These are phyloP conservation scores for Citeromyces hawaiiensis DNA, from an alignment of 1,139 yeast species.

Conservation along the genomic window DNA sequence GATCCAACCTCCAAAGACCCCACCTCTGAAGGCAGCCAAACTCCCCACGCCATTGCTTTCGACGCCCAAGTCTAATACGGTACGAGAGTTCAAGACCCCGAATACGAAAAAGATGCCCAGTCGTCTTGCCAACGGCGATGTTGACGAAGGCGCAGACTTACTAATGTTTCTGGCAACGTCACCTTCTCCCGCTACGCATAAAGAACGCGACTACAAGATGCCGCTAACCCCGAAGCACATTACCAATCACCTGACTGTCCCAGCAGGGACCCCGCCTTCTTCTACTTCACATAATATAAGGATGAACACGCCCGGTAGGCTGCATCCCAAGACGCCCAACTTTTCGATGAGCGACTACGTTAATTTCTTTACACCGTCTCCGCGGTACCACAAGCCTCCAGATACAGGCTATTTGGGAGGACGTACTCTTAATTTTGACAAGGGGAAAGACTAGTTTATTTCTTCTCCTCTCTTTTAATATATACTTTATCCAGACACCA, in stretches of 20 bases:
- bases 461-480: too few species aligned
- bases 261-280: constrained; percentile 1
- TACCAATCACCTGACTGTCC: constrained; percentile 7
- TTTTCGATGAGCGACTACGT: constrained; percentile 78
- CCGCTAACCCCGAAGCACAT: constrained; percentile 18
- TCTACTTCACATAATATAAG: constrained; percentile 4
- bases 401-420: constrained; percentile 7
- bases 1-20: constrained; percentile 1
- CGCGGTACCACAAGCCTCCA: constrained; percentile 21
- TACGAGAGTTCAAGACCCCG: constrained; percentile 14
- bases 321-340: constrained; percentile 42
- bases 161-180: constrained; percentile 76
- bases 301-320: constrained; percentile 14
- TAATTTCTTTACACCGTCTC: constrained; percentile 66
- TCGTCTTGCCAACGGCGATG: constrained; percentile 15
- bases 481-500: background rate
- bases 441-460: background rate
- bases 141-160: constrained; percentile 75
- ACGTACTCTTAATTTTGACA: constrained; percentile 2
- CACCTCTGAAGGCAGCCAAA: constrained; percentile 2
- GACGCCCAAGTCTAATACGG: constrained; percentile 14
- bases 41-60: constrained; percentile 12
- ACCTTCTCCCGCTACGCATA: constrained; percentile 50
- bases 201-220: constrained; percentile 7
- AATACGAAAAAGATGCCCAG: constrained; percentile 8